Evolutionary conservation across 2,329 filamentous ascomycete species (phyloP).

Genomic region (Blastomyces percursus): DNA sequence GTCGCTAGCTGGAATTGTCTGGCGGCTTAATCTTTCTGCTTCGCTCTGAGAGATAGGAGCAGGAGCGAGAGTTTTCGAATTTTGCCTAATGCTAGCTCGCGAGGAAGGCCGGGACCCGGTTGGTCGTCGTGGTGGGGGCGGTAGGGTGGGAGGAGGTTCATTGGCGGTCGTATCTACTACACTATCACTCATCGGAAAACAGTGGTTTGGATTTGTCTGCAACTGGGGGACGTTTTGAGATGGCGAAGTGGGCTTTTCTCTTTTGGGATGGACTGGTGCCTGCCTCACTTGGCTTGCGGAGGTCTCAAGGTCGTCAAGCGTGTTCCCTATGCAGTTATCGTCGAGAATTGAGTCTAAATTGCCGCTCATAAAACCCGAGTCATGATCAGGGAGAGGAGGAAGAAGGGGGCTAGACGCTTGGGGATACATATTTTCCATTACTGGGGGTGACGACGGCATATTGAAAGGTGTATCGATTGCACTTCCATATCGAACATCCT

Average conservation of each 20-base stretch:
- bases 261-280: background rate
- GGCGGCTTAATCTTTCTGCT: constrained; percentile 22
- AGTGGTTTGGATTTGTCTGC: background rate
- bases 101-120: constrained; percentile 30
- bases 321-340: constrained; percentile 37
- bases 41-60: constrained; percentile 28
- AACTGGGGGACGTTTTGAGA: background rate
- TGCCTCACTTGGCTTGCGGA: background rate
- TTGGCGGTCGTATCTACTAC: constrained; percentile 16
- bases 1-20: constrained; percentile 41
- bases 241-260: background rate
- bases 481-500: constrained; percentile 40
- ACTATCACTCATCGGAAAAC: constrained; percentile 10
- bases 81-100: constrained; percentile 25
- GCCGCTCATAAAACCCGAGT: constrained; percentile 82
- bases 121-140: constrained; percentile 21
- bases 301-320: background rate
- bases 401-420: constrained; percentile 71
- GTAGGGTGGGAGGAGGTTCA: constrained; percentile 16
- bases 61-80: constrained; percentile 30
- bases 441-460: constrained; percentile 81
- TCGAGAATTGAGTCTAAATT: constrained; percentile 58
- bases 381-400: constrained; percentile 47
- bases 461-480: constrained; percentile 60
- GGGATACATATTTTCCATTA: constrained; percentile 54